Conservation (phyloP, 208 protist genomes). For the Lotmaria passim region DNA sequence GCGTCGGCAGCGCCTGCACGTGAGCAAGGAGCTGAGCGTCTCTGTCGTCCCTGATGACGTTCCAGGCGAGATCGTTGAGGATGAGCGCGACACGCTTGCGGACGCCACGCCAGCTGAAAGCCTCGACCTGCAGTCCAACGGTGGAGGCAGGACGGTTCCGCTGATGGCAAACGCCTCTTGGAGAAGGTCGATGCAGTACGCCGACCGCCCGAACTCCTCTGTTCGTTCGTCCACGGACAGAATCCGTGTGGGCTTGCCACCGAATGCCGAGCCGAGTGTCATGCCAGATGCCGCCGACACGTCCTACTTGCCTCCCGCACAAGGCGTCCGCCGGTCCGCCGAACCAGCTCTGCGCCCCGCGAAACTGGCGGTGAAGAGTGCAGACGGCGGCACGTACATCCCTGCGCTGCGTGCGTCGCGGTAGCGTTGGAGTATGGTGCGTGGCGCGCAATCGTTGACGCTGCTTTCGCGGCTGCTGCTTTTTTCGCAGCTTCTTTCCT, state of each 20-base stretch:
- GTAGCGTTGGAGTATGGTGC: not conserved
- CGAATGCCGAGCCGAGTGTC: slow-evolving; percentile 12
- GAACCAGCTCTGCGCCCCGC: not conserved
- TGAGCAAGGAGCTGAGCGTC: slow-evolving; percentile 46
- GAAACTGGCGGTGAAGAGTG: not conserved
- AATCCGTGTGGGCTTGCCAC: not conserved
- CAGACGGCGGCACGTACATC: not conserved
- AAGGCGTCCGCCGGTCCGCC: slow-evolving; percentile 16
- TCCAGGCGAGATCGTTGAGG: slow-evolving; percentile 47
- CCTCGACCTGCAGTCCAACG: slow-evolving; percentile 10
- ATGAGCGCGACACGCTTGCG: slow-evolving; percentile 26
- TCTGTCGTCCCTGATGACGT: slow-evolving; percentile 47
- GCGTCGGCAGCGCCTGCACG: slow-evolving; percentile 35
- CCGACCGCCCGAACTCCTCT: slow-evolving; percentile 13
- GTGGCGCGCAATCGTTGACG: not conserved
- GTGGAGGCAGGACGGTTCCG: slow-evolving; percentile 7
- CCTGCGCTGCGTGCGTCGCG: slow-evolving; percentile 13
- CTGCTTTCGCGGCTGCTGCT: not conserved
- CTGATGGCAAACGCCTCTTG: not conserved
- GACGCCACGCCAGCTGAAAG: slow-evolving; percentile 3
- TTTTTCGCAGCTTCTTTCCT: not conserved
- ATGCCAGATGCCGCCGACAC: slow-evolving; percentile 9
- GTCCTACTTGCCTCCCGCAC: slow-evolving; percentile 7
- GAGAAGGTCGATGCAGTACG: slow-evolving; percentile 11
- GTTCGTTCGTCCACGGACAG: slow-evolving; percentile 10